Conservation (phyloP, 176 grass and related monocot genomes). For the Poa annua region DNA sequence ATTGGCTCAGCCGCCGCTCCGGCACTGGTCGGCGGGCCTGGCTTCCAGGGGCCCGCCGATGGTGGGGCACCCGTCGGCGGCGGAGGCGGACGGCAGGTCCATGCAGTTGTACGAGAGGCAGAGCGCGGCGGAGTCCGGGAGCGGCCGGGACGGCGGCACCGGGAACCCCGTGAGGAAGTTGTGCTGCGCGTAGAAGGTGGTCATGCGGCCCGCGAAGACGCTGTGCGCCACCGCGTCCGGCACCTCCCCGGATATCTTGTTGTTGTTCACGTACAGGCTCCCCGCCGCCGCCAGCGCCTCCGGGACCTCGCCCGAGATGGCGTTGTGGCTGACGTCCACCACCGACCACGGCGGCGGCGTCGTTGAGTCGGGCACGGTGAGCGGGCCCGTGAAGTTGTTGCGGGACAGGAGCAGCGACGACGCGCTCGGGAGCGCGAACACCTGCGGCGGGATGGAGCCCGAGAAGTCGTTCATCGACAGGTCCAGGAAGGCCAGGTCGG, state of each 20-base stretch:
- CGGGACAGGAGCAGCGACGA: conserved; percentile 70
- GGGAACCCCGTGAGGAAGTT: conserved; percentile 84
- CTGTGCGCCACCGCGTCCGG: conserved; percentile 52
- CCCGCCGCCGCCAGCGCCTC: conserved; percentile 54
- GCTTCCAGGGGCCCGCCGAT: conserved; percentile 63
- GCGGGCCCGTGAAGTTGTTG: conserved; percentile 72
- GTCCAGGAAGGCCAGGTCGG: conserved; percentile 67
- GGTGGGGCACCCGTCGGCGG: conserved; percentile 57
- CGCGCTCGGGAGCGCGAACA: conserved; percentile 63
- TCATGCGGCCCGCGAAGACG: conserved; percentile 63
- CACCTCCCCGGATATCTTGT: conserved; percentile 67
- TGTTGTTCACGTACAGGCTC: conserved; percentile 83
- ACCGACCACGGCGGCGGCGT: conserved; percentile 49
- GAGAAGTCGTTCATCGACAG: conserved; percentile 76
- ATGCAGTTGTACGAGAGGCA: conserved; percentile 94
- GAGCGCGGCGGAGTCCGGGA: conserved; percentile 67
- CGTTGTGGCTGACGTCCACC: conserved; percentile 85
- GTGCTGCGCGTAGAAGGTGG: conserved; percentile 87
- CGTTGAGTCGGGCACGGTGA: conserved; percentile 19
- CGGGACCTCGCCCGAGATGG: conserved; percentile 63
- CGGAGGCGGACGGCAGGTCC: conserved; percentile 51
- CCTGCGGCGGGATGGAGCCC: conserved; percentile 48
- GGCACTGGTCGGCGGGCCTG: conserved; percentile 70
- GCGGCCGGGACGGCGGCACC: conserved; percentile 28
- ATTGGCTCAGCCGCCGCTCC: conserved; percentile 42